Conservation (phyloP, 2,329 filamentous ascomycete genomes). For the Metarhizium robertsii region DNA sequence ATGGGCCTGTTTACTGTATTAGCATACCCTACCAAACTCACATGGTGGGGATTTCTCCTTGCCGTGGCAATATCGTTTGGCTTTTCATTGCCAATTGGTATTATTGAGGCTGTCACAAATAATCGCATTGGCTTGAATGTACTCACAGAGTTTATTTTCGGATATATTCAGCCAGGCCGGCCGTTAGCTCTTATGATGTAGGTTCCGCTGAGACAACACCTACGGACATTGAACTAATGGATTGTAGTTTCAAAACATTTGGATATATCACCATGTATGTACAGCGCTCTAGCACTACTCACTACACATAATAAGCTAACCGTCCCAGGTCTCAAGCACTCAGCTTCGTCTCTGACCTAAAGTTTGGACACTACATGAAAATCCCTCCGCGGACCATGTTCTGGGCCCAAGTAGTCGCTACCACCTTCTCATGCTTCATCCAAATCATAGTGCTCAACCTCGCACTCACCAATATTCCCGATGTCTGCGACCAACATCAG, state of each 20-base stretch:
- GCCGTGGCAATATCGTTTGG: constrained; percentile 53
- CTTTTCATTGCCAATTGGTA: constrained; percentile 59
- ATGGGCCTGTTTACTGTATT: constrained; percentile 46
- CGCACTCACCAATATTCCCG: constrained; percentile 49
- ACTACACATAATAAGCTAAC: constrained; percentile 4
- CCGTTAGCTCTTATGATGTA: constrained; percentile 67
- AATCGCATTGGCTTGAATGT: constrained; percentile 67
- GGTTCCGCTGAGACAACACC: constrained; percentile 8
- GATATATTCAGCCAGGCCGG: constrained; percentile 65
- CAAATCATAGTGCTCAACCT: constrained; percentile 57
- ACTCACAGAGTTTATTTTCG: constrained; percentile 63
- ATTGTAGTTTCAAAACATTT: constrained; percentile 50
- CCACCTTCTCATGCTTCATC: constrained; percentile 56
- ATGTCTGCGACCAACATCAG: constrained; percentile 51
- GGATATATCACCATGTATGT: constrained; percentile 49
- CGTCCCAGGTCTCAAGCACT: constrained; percentile 44
- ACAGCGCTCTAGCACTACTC: background rate
- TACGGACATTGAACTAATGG: background rate
- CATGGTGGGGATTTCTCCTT: constrained; percentile 65
- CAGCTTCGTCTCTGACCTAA: constrained; percentile 56
- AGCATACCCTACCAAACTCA: constrained; percentile 56
- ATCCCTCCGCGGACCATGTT: constrained; percentile 60
- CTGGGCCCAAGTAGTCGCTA: constrained; percentile 55
- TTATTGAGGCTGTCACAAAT: constrained; percentile 61
- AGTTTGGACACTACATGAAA: constrained; percentile 68